A percentile compares a stretch with the other conserved stretches of the same genome.
These are phyloP conservation scores for Rhodomyrtus psidioides DNA, from an alignment of 441 rosid genomes.

Conservation along the genomic window DNA sequence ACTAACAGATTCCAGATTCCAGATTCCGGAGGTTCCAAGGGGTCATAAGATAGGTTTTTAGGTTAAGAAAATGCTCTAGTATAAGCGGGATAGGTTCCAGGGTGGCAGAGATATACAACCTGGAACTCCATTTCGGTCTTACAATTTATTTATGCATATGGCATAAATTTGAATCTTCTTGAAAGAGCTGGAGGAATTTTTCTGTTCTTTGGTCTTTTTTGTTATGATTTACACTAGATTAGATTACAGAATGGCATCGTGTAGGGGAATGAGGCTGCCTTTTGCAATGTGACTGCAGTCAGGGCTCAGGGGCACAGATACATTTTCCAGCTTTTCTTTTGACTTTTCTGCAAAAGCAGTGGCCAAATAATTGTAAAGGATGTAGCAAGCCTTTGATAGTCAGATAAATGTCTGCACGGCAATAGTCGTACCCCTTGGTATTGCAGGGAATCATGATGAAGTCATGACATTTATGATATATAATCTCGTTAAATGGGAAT, in stretches of 20 bases:
- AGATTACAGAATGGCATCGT: not conserved
- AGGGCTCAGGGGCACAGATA: not conserved
- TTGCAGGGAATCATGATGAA: not conserved
- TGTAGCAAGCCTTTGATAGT: not conserved
- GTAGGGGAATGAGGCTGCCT: not conserved
- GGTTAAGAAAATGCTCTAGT: not conserved
- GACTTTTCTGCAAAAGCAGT: not conserved
- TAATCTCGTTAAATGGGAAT: not conserved
- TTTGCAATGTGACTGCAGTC: not conserved
- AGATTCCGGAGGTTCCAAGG: not conserved
- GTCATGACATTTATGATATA: not conserved
- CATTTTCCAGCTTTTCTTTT: not conserved
- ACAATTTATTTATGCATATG: not conserved
- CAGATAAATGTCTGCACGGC: not conserved
- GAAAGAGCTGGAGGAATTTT: not conserved
- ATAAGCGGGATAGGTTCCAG: not conserved
- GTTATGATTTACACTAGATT: not conserved
- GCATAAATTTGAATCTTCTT: not conserved
- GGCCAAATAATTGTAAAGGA: not conserved
- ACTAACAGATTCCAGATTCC: not conserved
- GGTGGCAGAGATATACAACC: not conserved
- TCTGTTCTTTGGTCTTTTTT: not conserved
- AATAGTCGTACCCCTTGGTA: not conserved
- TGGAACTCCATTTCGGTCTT: not conserved
- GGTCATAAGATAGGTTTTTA: not conserved